Evolutionary conservation across 805 yeast genomes (phyloP).

Genomic region (Alloascoidea africana): DNA sequence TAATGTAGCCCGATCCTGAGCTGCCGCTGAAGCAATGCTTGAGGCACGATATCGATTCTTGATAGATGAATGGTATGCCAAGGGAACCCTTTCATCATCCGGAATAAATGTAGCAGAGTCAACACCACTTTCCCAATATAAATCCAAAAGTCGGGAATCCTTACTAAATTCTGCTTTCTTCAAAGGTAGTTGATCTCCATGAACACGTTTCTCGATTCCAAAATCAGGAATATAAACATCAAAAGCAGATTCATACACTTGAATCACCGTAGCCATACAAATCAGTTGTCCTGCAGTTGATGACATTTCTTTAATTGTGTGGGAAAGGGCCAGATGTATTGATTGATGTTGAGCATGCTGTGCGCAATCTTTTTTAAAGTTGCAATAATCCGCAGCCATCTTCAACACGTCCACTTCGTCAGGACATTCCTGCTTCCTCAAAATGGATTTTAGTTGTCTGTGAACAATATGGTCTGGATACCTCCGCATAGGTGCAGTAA

Average conservation of each 20-base stretch:
- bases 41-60: constrained; percentile 42
- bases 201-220: constrained; percentile 92
- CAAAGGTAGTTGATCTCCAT: constrained; percentile 91
- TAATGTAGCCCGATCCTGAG: constrained; percentile 25
- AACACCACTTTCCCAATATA: constrained; percentile 86
- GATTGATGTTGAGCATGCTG: constrained; percentile 90
- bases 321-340: constrained; percentile 70
- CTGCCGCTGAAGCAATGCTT: constrained; percentile 53
- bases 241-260: constrained; percentile 91
- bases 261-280: constrained; percentile 75
- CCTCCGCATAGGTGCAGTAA: constrained; percentile 64
- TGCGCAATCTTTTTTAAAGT: constrained; percentile 91
- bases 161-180: constrained; percentile 87
- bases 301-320: constrained; percentile 63
- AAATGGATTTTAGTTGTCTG: constrained; percentile 59
- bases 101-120: constrained; percentile 89
- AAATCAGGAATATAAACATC: constrained; percentile 86
- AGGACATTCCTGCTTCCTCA: constrained; percentile 18
- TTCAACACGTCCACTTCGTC: constrained; percentile 41
- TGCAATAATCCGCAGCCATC: constrained; percentile 82
- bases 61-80: constrained; percentile 37
- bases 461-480: constrained; percentile 72
- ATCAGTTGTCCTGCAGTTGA: constrained; percentile 65
- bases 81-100: constrained; percentile 75
- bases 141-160: constrained; percentile 46